Percentiles rank a stretch among this genome's conserved stretches.
Conservation (phyloP, 768 basidiomycete species). For the Stropharia rugosoannulata region DNA sequence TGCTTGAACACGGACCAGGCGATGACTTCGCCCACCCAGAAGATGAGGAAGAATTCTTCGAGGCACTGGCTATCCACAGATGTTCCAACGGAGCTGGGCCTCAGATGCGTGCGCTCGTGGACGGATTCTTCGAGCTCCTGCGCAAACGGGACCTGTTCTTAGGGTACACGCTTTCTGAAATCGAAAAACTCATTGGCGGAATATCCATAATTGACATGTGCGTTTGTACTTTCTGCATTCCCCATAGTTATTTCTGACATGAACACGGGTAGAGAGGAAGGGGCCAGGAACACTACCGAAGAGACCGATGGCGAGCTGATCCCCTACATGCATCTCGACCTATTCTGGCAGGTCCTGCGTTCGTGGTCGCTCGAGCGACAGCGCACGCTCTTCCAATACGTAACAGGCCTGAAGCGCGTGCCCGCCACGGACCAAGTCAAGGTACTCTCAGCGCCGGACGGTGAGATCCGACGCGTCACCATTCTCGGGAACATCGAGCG, state of each 20-base stretch:
- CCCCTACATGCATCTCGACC: conserved; percentile 21
- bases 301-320: conserved; percentile 9
- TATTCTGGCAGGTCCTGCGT: conserved; percentile 23
- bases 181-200: conserved; percentile 23
- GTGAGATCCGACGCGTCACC: conserved; percentile 23
- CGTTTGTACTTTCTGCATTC: background rate
- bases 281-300: conserved; percentile 11
- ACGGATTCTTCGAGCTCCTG: conserved; percentile 22
- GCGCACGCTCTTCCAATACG: conserved; percentile 20
- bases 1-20: conserved; percentile 1
- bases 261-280: conserved; percentile 9
- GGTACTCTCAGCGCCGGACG: conserved; percentile 25
- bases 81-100: conserved; percentile 7
- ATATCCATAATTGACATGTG: conserved; percentile 21
- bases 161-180: conserved; percentile 19
- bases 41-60: conserved; percentile 18
- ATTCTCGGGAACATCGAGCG: conserved; percentile 26
- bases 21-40: conserved; percentile 15
- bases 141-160: conserved; percentile 17
- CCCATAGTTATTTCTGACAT: background rate
- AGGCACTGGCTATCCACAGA: conserved; percentile 14
- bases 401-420: conserved; percentile 25
- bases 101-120: conserved; percentile 20
- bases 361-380: conserved; percentile 23
- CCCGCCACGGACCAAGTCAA: conserved; percentile 25